Conservation (phyloP, 108 stramenopile genomes). For the Mediolabrus comicus region DNA sequence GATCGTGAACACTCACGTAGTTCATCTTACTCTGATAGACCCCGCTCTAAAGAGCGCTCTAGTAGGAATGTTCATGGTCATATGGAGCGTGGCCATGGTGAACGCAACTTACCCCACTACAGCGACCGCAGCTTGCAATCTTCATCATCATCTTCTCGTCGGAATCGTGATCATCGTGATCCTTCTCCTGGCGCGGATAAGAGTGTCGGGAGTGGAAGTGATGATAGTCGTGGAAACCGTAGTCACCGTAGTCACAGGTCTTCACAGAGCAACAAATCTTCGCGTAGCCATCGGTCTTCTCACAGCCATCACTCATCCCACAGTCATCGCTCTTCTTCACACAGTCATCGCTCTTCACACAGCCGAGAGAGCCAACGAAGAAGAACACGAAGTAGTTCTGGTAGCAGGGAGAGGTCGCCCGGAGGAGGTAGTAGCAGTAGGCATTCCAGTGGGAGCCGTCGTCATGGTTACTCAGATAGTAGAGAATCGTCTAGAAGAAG, state of each 20-base stretch:
- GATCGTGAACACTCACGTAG: not conserved
- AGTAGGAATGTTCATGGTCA: not conserved
- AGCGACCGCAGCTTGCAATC: not conserved
- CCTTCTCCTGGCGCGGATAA: not conserved
- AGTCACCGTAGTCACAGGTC: not conserved
- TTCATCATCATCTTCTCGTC: not conserved
- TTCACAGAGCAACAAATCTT: not conserved
- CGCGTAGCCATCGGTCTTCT: not conserved
- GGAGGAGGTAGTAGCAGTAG: not conserved
- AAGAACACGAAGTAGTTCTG: not conserved
- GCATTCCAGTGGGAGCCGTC: not conserved
- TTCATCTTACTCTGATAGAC: not conserved
- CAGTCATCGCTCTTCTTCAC: not conserved
- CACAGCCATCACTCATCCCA: not conserved
- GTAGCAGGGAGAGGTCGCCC: not conserved
- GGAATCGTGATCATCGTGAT: too few species aligned
- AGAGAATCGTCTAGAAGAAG: not conserved
- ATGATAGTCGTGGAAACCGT: not conserved
- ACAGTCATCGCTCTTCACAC: not conserved
- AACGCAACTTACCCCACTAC: not conserved
- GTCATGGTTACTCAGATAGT: not conserved
- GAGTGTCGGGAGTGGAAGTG: constrained; percentile 1
- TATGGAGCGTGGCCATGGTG: too few species aligned
- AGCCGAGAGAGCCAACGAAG: not conserved
- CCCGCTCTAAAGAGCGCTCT: not conserved